Percentiles rank a stretch among this genome's conserved stretches.
Evolutionary conservation across 768 basidiomycete genomes (phyloP).

Genomic region (Dentipellis sp.): DNA sequence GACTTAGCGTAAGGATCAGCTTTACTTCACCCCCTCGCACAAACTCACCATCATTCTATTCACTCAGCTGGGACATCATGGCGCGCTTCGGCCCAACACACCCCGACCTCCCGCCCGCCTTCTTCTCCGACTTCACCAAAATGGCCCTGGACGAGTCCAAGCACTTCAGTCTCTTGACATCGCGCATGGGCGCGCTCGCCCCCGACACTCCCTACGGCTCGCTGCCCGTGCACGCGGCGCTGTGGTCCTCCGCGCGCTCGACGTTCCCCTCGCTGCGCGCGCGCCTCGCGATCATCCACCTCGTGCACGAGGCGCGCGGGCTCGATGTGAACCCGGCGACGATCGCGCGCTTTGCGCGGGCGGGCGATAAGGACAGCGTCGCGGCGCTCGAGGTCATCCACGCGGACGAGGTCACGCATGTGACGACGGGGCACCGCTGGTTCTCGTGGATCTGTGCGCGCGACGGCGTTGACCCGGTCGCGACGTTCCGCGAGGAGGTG

Average conservation of each 20-base stretch:
- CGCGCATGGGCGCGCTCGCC: conserved; percentile 50
- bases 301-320: conserved; percentile 79
- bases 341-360: conserved; percentile 60
- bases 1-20: conserved; percentile 53
- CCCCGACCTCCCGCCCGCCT: conserved; percentile 55
- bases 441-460: conserved; percentile 67
- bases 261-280: conserved; percentile 61
- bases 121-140: conserved; percentile 76
- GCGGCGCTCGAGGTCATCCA: conserved; percentile 67
- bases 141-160: conserved; percentile 85
- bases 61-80: conserved; percentile 70
- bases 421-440: conserved; percentile 77
- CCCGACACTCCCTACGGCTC: conserved; percentile 65
- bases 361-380: conserved; percentile 60
- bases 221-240: conserved; percentile 60
- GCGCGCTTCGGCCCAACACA: conserved; percentile 60
- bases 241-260: conserved; percentile 70
- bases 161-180: conserved; percentile 65
- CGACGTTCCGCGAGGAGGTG: conserved; percentile 64
- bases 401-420: conserved; percentile 73
- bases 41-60: background rate
- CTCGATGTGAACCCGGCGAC: conserved; percentile 79
- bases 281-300: conserved; percentile 75
- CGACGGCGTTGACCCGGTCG: conserved; percentile 48
- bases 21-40: too few species aligned